Evolutionary conservation across 2,329 filamentous ascomycete species (phyloP).

Genomic region (Colletotrichum incanum): DNA sequence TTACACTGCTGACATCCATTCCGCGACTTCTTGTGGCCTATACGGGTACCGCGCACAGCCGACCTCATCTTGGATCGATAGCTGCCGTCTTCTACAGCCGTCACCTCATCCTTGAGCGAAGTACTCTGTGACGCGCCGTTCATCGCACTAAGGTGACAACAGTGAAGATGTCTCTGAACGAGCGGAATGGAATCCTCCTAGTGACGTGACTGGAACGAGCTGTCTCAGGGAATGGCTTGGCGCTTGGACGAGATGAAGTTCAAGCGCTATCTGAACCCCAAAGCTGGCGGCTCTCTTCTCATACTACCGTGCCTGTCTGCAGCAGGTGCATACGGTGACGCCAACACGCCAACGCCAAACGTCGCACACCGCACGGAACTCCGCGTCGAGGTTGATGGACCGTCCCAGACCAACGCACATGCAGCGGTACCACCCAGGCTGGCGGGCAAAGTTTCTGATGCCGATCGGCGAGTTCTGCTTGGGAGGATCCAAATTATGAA

Average conservation of each 20-base stretch:
- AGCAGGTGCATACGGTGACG: conserved; percentile 5
- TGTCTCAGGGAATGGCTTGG: conserved; percentile 31
- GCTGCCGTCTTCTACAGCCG: conserved; percentile 13
- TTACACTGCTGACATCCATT: conserved; percentile 41
- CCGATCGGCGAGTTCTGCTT: neutral
- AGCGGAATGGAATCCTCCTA: neutral
- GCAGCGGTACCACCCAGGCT: neutral
- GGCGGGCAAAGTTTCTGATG: neutral
- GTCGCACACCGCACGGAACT: neutral
- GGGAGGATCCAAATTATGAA: neutral
- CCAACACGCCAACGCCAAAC: neutral
- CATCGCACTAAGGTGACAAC: conserved; percentile 21
- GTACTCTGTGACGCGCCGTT: conserved; percentile 21
- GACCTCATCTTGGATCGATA: conserved; percentile 1
- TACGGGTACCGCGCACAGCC: conserved; percentile 33
- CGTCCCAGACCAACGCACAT: conserved; percentile 12
- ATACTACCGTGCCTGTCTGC: conserved; percentile 20
- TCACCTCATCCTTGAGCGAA: conserved; percentile 37
- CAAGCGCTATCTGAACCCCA: conserved; percentile 32
- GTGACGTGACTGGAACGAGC: neutral
- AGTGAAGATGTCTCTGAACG: neutral
- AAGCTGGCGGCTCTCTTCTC: conserved; percentile 21
- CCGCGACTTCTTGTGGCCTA: conserved; percentile 40
- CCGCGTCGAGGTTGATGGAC: neutral
- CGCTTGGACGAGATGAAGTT: conserved; percentile 27